Percentiles rank a stretch among this genome's conserved stretches.
Conservation (phyloP, 352 stramenopile genomes). For the Globisporangium cylindrosporum region DNA sequence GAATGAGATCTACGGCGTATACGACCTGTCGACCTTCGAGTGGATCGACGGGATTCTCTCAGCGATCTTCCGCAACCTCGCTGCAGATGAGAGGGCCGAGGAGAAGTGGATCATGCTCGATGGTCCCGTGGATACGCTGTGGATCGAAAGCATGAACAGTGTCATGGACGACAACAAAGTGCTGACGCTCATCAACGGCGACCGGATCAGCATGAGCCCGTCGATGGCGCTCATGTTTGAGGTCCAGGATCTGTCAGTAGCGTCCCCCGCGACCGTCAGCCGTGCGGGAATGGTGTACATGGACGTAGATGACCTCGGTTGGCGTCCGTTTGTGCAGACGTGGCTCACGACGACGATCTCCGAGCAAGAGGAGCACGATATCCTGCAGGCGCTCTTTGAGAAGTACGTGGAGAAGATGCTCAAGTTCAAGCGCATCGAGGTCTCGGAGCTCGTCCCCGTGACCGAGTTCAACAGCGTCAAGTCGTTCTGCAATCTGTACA, state of each 20-base stretch:
- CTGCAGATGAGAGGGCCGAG: conserved; percentile 70
- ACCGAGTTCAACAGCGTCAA: conserved; percentile 81
- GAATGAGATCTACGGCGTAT: conserved; percentile 90
- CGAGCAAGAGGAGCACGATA: conserved; percentile 60
- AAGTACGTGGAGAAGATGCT: conserved; percentile 82
- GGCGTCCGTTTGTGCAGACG: conserved; percentile 73
- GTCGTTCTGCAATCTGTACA: conserved; percentile 87
- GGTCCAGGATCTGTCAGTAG: conserved; percentile 92
- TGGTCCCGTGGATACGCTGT: conserved; percentile 84
- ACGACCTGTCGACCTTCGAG: conserved; percentile 84
- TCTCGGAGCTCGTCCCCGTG: conserved; percentile 74
- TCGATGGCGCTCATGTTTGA: conserved; percentile 93
- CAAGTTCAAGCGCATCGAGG: conserved; percentile 58
- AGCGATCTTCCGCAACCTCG: conserved; percentile 76
- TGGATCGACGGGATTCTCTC: conserved; percentile 87
- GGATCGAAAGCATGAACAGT: conserved; percentile 90
- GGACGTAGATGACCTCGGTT: conserved; percentile 81
- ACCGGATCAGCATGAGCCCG: conserved; percentile 82
- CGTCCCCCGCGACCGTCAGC: conserved; percentile 92
- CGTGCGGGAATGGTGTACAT: conserved; percentile 95
- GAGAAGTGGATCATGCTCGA: conserved; percentile 90
- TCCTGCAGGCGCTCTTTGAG: conserved; percentile 68
- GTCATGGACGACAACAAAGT: conserved; percentile 91
- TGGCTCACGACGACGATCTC: conserved; percentile 68
- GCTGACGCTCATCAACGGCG: conserved; percentile 83